Conservation (phyloP, 371 early-diverging fungal genomes). For the Choanephora cucurbitarum region DNA sequence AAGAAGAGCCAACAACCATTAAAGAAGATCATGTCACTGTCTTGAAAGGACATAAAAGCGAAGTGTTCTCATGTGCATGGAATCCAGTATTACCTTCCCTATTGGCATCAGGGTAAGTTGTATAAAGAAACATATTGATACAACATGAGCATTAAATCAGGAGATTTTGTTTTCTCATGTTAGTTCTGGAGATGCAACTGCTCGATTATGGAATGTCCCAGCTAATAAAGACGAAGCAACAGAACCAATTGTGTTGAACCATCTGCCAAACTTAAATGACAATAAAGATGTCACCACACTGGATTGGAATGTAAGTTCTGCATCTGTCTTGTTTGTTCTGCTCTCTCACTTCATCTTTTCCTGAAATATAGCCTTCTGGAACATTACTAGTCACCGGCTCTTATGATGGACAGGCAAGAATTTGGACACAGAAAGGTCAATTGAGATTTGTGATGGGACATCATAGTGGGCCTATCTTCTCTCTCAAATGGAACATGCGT, state of each 20-base stretch:
- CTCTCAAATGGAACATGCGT: slow-evolving; percentile 84
- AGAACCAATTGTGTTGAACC: slow-evolving; percentile 61
- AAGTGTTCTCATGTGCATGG: slow-evolving; percentile 88
- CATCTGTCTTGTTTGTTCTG: neutral
- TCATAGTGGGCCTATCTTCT: slow-evolving; percentile 84
- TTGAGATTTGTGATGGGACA: slow-evolving; percentile 67
- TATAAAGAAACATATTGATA: slow-evolving; percentile 6
- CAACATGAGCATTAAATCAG: too few relatives aligned
- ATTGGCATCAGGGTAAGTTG: slow-evolving; percentile 81
- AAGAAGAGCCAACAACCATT: too few relatives aligned
- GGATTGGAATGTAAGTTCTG: slow-evolving; percentile 86
- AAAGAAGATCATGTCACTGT: slow-evolving; percentile 37
- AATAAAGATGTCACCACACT: slow-evolving; percentile 79
- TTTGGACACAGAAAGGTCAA: slow-evolving; percentile 81
- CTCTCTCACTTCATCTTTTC: neutral
- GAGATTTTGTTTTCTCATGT: too few relatives aligned
- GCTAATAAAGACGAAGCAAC: slow-evolving; percentile 30
- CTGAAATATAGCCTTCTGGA: slow-evolving; percentile 74
- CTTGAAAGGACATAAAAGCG: slow-evolving; percentile 70
- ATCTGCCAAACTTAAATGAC: slow-evolving; percentile 55
- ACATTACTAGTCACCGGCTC: slow-evolving; percentile 86
- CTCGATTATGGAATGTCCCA: slow-evolving; percentile 81
- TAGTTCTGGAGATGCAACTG: slow-evolving; percentile 85
- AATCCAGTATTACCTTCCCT: slow-evolving; percentile 67
- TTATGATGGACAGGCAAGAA: slow-evolving; percentile 87